A percentile compares a stretch with the other conserved stretches of the same genome.
phyloP scores from a whole-genome alignment of 129 eudicot species.

The Artemisia argyi region DNA sequence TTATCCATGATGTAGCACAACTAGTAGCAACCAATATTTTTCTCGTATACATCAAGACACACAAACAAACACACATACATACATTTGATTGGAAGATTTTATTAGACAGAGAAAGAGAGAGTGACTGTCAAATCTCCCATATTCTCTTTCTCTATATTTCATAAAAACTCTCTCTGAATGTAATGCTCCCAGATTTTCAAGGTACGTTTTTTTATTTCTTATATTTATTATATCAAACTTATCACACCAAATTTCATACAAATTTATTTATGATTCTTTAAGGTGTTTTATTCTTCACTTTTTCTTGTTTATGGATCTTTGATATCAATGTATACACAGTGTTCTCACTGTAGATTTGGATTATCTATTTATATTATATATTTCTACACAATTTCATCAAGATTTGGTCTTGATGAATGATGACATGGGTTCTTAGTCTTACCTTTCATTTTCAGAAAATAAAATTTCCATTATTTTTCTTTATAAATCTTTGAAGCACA shows the following conservation, averaged over 20 bases:
- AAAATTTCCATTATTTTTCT: not conserved
- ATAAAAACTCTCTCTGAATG: not conserved
- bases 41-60: constrained; percentile 7
- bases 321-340: constrained; percentile 12
- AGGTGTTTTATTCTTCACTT: not conserved
- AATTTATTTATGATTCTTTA: not conserved
- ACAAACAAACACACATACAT: not conserved
- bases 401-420: constrained; percentile 32
- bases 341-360: constrained; percentile 20
- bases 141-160: constrained; percentile 8
- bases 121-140: constrained; percentile 17
- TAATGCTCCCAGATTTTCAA: constrained; percentile 20
- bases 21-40: constrained; percentile 9
- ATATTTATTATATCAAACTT: not conserved
- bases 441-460: not conserved
- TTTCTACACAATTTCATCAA: constrained; percentile 2
- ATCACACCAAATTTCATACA: not conserved
- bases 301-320: not conserved
- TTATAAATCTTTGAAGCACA: constrained; percentile 30
- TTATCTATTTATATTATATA: not conserved
- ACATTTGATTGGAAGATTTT: not conserved
- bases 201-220: constrained; percentile 2
- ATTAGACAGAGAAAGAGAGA: not conserved
- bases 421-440: not conserved
- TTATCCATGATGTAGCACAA: constrained; percentile 7